Conservation (phyloP, 2,329 filamentous ascomycete species). For the Aspergillus hortae region DNA sequence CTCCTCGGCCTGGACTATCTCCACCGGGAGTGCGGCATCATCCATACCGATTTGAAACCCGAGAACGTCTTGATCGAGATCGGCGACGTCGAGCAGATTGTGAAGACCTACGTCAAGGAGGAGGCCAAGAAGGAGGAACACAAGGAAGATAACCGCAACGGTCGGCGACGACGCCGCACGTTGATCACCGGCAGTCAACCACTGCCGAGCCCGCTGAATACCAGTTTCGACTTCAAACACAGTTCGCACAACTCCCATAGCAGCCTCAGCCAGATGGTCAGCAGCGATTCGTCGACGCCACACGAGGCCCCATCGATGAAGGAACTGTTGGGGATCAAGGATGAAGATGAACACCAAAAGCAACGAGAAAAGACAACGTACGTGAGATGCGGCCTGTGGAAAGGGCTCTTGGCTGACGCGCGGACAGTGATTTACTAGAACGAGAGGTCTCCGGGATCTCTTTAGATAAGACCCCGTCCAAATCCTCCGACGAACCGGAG, state of each 20-base stretch:
- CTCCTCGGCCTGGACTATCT: slow-evolving; percentile 92
- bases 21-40: slow-evolving; percentile 96
- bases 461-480: slow-evolving; percentile 67
- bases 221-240: slow-evolving; percentile 71
- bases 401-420: slow-evolving; percentile 8
- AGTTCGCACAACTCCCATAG: slow-evolving; percentile 62
- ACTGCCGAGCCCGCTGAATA: slow-evolving; percentile 88
- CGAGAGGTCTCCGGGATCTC: slow-evolving; percentile 94
- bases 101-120: slow-evolving; percentile 90
- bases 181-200: slow-evolving; percentile 97
- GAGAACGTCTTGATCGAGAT: slow-evolving; percentile 99
- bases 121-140: slow-evolving; percentile 60
- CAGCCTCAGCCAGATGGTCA: slow-evolving; percentile 80
- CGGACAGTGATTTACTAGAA: slow-evolving; percentile 76
- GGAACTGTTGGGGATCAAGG: slow-evolving; percentile 49
- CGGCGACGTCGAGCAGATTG: slow-evolving; percentile 96
- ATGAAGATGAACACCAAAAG: slow-evolving; percentile 65
- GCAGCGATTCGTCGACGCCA: slow-evolving; percentile 44
- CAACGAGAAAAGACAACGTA: slow-evolving; percentile 93
- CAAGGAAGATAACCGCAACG: slow-evolving; percentile 89
- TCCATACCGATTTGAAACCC: slow-evolving; percentile 95
- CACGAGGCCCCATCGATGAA: slow-evolving; percentile 56
- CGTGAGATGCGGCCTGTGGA: slow-evolving; percentile 33
- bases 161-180: slow-evolving; percentile 81
- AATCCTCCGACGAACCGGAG: slow-evolving; percentile 23